phyloP scores from a whole-genome alignment of 495 filamentous ascomycete genomes.

The Xylaria longipes region DNA sequence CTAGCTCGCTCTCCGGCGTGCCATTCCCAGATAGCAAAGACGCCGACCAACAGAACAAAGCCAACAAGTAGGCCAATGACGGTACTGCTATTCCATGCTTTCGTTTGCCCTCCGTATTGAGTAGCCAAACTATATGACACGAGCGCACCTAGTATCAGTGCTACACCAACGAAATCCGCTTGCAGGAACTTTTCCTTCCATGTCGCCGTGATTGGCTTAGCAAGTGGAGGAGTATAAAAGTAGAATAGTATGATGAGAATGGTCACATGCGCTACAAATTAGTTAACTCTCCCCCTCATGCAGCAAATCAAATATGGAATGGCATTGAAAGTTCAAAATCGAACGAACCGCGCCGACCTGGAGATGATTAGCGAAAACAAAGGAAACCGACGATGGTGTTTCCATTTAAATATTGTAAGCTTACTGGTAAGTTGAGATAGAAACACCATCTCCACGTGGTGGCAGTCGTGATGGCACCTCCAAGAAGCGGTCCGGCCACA shows the following conservation, averaged over 20 bases:
- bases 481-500: conserved; percentile 59
- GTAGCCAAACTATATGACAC: conserved; percentile 53
- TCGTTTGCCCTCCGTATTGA: conserved; percentile 54
- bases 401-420: no score
- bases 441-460: conserved; percentile 67
- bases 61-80: conserved; percentile 57
- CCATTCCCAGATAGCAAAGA: not conserved
- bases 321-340: no score
- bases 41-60: not conserved
- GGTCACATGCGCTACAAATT: no score
- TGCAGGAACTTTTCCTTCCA: conserved; percentile 48
- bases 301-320: no score
- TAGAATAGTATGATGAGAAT: conserved; percentile 54
- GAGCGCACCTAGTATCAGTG: conserved; percentile 51
- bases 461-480: conserved; percentile 66
- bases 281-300: no score
- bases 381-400: no score
- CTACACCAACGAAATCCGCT: conserved; percentile 39
- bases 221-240: conserved; percentile 55
- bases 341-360: no score
- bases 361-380: no score
- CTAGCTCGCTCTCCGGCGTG: not conserved
- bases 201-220: conserved; percentile 35
- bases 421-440: conserved; percentile 71
- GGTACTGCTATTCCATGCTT: conserved; percentile 49